A percentile compares a stretch with the other conserved stretches of the same genome.
These are phyloP conservation scores for Primulina eburnea DNA, from an alignment of 257 asterid genomes.

Conservation along the genomic window DNA sequence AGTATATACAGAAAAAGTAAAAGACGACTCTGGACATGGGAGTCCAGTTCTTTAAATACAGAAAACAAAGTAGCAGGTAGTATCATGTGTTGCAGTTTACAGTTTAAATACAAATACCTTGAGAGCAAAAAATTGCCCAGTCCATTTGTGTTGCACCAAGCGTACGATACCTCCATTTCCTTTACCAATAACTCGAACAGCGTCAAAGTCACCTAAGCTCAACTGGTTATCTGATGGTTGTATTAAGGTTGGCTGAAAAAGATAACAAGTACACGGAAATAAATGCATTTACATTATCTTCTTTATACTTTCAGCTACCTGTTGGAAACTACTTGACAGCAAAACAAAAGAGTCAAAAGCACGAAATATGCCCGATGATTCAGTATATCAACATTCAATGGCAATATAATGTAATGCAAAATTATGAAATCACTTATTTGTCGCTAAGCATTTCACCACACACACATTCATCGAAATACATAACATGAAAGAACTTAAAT, in stretches of 20 bases:
- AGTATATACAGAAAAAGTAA: neutral
- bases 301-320: neutral
- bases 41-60: neutral
- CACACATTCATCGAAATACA: neutral
- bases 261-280: slow-evolving; percentile 17
- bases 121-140: slow-evolving; percentile 89
- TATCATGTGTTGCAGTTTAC: neutral
- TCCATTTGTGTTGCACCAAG: slow-evolving; percentile 96
- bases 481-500: neutral
- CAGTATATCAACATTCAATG: neutral
- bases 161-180: slow-evolving; percentile 95
- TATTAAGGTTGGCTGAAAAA: slow-evolving; percentile 72
- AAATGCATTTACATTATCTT: neutral
- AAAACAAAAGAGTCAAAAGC: neutral
- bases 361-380: neutral
- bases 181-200: slow-evolving; percentile 88
- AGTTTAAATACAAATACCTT: slow-evolving; percentile 47
- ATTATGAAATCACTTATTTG: neutral
- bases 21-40: neutral
- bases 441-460: neutral
- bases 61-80: neutral
- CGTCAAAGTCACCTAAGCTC: slow-evolving; percentile 93
- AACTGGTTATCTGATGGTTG: slow-evolving; percentile 88
- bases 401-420: neutral
- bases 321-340: neutral